Evolutionary conservation across 2,329 filamentous ascomycete genomes (phyloP).

Genomic region (Ophiocordyceps robertsii): DNA sequence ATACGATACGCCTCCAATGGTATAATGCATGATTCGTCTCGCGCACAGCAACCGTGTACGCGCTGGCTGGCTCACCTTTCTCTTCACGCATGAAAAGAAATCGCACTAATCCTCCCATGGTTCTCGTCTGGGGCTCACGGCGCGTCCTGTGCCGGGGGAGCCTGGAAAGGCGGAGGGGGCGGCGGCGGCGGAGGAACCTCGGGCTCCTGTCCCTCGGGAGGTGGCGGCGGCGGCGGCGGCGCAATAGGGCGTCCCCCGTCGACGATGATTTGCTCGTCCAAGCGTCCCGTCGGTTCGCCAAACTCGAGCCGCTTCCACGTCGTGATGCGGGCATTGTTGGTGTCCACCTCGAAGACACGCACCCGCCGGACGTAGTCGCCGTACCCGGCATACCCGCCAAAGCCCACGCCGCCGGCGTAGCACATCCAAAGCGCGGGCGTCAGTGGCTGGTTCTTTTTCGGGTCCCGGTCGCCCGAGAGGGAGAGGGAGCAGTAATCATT

Average conservation of each 20-base stretch:
- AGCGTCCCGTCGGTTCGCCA: conserved; percentile 35
- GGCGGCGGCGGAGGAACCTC: conserved; percentile 2
- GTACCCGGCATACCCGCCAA: conserved; percentile 92
- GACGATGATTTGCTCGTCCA: conserved; percentile 55
- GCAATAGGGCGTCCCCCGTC: conserved; percentile 38
- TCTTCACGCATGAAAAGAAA: background rate
- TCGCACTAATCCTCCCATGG: background rate
- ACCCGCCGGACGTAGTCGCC: conserved; percentile 72
- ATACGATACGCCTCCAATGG: too few relatives aligned
- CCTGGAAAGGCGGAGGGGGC: background rate
- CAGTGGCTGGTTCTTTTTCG: conserved; percentile 6
- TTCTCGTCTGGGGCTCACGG: background rate
- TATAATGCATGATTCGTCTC: too few relatives aligned
- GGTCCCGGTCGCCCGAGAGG: conserved; percentile 15
- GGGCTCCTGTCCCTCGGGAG: background rate
- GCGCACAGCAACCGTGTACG: too few relatives aligned
- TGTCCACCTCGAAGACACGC: conserved; percentile 84
- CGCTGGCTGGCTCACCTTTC: too few relatives aligned
- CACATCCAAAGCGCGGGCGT: conserved; percentile 87
- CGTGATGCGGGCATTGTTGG: conserved; percentile 73
- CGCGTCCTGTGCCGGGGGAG: background rate
- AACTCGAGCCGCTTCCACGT: conserved; percentile 87
- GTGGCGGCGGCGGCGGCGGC: conserved; percentile 12
- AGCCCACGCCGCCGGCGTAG: conserved; percentile 82
- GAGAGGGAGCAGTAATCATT: conserved; percentile 90